Evolutionary conservation across 192 early-diverging fungal species (phyloP).

Genomic region (Rhizophlyctis rosea): DNA sequence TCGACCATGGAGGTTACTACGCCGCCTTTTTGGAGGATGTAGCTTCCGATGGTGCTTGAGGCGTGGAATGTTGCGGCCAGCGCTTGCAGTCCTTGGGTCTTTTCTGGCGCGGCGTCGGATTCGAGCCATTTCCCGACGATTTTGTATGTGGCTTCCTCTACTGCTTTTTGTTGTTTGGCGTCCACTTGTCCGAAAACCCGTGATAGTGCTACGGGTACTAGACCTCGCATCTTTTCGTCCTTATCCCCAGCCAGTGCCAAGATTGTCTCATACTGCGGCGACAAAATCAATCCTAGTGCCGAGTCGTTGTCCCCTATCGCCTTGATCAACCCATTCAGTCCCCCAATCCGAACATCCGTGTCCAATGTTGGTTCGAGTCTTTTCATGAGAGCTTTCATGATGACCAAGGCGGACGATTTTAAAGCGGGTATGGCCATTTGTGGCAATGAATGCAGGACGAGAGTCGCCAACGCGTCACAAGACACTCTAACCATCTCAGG

Average conservation of each 20-base stretch:
- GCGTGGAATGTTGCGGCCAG: conserved; percentile 69
- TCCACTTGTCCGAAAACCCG: conserved; percentile 21
- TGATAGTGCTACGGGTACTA: conserved; percentile 25
- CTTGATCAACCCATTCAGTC: conserved; percentile 24
- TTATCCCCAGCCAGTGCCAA: conserved; percentile 8
- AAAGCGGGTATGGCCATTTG: background rate
- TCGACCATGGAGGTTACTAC: conserved; percentile 77
- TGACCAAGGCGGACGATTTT: conserved; percentile 2
- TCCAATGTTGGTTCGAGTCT: background rate
- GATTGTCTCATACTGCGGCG: background rate
- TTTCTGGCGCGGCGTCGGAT: background rate
- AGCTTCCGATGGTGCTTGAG: conserved; percentile 26
- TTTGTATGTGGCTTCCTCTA: conserved; percentile 3
- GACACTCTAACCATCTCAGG: background rate
- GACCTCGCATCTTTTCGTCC: conserved; percentile 9
- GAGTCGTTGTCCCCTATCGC: conserved; percentile 9
- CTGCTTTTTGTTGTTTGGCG: conserved; percentile 8
- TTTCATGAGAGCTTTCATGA: conserved; percentile 6
- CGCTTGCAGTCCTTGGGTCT: conserved; percentile 38
- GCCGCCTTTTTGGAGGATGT: conserved; percentile 58
- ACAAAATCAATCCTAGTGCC: conserved; percentile 12
- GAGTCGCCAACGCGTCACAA: conserved; percentile 4
- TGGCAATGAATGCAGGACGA: background rate
- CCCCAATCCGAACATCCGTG: conserved; percentile 14
- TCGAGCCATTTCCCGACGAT: conserved; percentile 11